Evolutionary conservation across 2,329 filamentous ascomycete genomes (phyloP), one percentile per base, ranked within the genome.

Genomic region (Fusarium lyarnte): DNA sequence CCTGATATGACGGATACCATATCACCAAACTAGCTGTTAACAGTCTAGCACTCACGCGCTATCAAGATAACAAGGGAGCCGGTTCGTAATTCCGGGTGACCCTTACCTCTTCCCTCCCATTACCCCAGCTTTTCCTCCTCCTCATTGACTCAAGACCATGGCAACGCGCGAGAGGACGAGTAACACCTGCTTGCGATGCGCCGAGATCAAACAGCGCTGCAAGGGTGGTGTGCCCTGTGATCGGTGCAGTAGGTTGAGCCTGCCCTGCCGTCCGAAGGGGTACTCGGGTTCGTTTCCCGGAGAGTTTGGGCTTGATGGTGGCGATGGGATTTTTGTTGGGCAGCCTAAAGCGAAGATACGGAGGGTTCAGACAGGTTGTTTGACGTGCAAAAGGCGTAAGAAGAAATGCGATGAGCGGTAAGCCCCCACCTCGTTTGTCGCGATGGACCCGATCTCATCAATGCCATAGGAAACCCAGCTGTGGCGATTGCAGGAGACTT

Each of bases 381-480:
- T 64, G n/a, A 64, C 61, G 3, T 64, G 61, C 2, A 64, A 64
- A 29, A 35, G 45, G 35, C 58, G 61, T 1, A 64, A 64, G 27
- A 64, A 64, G 36, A 64, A 64, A 7, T 64, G 61, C 12, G 61
- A 64, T 6, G 61, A 64, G 3, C 43, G 39, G 61, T 53, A 3
- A 53, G 61, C 31, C 11, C 2, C 11, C 3, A n/a, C 9, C 19
- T 42, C 6, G 7, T 8, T 31, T 5, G 21, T 14, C 12, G n/a
- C 2, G 23, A 5, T 13, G 23, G 31, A 6, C 11, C 2, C 7
- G 16, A n/a, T 31, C 60, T 63, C 19, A 63, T 23, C 7, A 16
- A 3, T 16, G 29, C 27, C 1, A 6, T 6, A 64, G 61, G 17
- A 64, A 64, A 8, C 61, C 61, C 2, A n/a, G 42, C 12, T 64